phyloP scores from a whole-genome alignment of 371 early-diverging fungal genomes.

The Mucor piriformis region DNA sequence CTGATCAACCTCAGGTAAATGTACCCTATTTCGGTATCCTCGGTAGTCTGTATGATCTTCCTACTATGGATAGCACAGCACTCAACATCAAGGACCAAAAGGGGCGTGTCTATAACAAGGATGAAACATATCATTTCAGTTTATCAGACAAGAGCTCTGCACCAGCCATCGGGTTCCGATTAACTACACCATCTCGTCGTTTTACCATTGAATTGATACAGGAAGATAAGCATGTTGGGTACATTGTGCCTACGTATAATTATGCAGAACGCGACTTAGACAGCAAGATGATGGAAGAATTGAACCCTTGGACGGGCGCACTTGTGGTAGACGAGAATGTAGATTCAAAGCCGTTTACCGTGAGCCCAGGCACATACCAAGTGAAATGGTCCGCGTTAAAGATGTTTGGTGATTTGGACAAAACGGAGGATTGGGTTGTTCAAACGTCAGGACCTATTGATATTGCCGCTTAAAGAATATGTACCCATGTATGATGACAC shows the following conservation, averaged over 20 bases:
- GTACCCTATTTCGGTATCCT: conserved; percentile 61
- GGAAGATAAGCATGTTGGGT: conserved; percentile 1
- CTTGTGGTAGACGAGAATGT: not conserved
- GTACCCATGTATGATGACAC: not conserved
- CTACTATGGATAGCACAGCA: conserved; percentile 39
- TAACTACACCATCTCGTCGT: conserved; percentile 13
- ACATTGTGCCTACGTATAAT: conserved; percentile 1
- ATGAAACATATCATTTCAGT: conserved; percentile 8
- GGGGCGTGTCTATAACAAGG: not conserved
- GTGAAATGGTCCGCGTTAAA: conserved; percentile 13
- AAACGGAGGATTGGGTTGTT: conserved; percentile 9
- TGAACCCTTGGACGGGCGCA: conserved; percentile 14
- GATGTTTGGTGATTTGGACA: conserved; percentile 19
- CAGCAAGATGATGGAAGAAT: not conserved
- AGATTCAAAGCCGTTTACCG: not conserved
- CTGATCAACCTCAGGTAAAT: not conserved
- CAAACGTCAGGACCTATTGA: conserved; percentile 7
- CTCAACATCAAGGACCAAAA: conserved; percentile 4
- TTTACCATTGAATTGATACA: conserved; percentile 8
- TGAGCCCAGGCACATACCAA: conserved; percentile 6
- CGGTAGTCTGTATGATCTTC: conserved; percentile 49
- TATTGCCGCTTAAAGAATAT: not conserved
- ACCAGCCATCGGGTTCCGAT: conserved; percentile 11
- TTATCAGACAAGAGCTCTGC: conserved; percentile 8
- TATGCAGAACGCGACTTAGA: conserved; percentile 10